Conservation (phyloP, 176 grass and related monocot genomes). For the Dactylis glomerata region DNA sequence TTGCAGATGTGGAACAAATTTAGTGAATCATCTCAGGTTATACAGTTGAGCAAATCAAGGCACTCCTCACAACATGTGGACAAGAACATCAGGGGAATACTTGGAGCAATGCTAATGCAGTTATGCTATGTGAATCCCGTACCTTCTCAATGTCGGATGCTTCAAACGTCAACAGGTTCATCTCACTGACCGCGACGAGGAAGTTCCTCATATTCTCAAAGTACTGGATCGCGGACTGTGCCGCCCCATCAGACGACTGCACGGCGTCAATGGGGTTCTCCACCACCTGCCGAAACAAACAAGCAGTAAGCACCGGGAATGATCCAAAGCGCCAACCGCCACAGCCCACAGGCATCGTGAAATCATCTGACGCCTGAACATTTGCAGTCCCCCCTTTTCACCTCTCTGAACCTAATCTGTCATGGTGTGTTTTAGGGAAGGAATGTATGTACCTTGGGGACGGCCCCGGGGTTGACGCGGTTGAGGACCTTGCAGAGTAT, state of each 20-base stretch:
- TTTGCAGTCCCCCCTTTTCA: not conserved
- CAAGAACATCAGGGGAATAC: not conserved
- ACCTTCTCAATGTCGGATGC: slow-evolving; percentile 86
- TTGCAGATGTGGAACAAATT: not conserved
- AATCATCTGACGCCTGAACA: not conserved
- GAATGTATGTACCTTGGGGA: slow-evolving; percentile 59
- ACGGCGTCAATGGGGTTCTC: slow-evolving; percentile 60
- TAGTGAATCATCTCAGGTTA: not conserved
- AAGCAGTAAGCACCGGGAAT: not conserved
- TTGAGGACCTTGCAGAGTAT: slow-evolving; percentile 88
- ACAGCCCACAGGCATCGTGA: not conserved
- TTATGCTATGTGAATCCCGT: not conserved
- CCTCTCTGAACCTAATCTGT: not conserved
- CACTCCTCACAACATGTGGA: not conserved
- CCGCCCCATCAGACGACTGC: slow-evolving; percentile 63
- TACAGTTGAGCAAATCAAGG: not conserved
- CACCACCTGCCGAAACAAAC: slow-evolving; percentile 43
- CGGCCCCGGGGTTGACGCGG: slow-evolving; percentile 64
- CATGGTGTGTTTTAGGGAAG: not conserved
- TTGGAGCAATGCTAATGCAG: not conserved
- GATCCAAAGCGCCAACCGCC: not conserved
- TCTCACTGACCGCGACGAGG: slow-evolving; percentile 64
- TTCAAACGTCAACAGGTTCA: slow-evolving; percentile 84
- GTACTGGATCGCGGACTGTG: slow-evolving; percentile 83
- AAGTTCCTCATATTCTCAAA: slow-evolving; percentile 95